phyloP scores from a whole-genome alignment of 2,329 filamentous ascomycete genomes.

The Hawksworthiomyces lignivorus region DNA sequence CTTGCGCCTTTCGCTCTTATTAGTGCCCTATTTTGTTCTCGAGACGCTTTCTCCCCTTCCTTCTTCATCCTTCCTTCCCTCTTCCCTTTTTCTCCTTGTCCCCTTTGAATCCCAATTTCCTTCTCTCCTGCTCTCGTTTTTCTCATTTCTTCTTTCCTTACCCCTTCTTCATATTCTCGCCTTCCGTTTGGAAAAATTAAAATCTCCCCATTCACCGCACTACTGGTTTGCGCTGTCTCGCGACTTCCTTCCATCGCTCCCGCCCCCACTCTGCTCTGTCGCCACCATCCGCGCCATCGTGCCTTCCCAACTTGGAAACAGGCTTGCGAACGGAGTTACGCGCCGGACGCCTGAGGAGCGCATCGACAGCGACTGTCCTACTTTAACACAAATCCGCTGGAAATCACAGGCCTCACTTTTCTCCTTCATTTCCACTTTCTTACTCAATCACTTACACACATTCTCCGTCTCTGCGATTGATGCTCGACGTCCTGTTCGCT shows the following conservation, averaged over 20 bases:
- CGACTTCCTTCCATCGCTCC: neutral
- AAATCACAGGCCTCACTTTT: neutral
- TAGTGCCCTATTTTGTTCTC: too few species aligned
- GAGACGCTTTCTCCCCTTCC: neutral
- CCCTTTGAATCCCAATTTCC: neutral
- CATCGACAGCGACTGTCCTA: too few species aligned
- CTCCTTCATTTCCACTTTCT: too few species aligned
- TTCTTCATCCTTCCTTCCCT: neutral
- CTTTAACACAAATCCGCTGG: slow-evolving; percentile 1
- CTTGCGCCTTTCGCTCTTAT: too few species aligned
- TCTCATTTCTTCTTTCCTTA: neutral
- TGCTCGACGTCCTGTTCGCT: too few species aligned
- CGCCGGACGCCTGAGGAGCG: too few species aligned
- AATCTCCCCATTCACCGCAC: neutral
- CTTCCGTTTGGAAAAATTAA: neutral
- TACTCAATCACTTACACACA: too few species aligned
- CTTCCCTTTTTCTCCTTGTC: neutral
- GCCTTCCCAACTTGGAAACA: slow-evolving; percentile 14
- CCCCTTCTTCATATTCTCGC: neutral
- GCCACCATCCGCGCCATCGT: slow-evolving; percentile 11
- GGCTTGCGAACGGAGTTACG: too few species aligned
- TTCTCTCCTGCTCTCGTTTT: neutral
- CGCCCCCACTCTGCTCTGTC: slow-evolving; percentile 6
- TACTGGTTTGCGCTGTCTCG: neutral
- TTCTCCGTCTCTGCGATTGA: too few species aligned